A percentile compares a stretch with the other conserved stretches of the same genome.
Evolutionary conservation across 192 early-diverging fungal species (phyloP).

Genomic region (Linnemannia hyalina): DNA sequence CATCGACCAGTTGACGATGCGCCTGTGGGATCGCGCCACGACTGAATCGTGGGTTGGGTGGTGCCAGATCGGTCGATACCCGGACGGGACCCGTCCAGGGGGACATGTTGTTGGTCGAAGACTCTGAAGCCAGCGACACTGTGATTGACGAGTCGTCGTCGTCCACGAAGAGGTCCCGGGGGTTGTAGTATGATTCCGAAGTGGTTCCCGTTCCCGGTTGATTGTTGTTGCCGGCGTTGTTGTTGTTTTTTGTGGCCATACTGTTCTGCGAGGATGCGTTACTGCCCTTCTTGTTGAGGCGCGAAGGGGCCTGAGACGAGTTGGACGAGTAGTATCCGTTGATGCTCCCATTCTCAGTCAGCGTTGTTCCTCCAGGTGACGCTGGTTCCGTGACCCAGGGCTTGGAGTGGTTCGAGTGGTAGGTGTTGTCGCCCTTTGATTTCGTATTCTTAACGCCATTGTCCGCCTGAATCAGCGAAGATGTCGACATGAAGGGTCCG

Average conservation of each 20-base stretch:
- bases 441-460: neutral
- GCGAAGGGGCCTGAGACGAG: constrained; percentile 25
- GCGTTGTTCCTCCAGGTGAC: constrained; percentile 41
- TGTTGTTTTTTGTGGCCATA: neutral
- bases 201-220: neutral
- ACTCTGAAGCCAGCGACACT: constrained; percentile 31
- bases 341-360: constrained; percentile 40
- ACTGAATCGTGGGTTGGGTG: constrained; percentile 49
- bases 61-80: constrained; percentile 34
- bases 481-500: constrained; percentile 51
- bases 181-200: constrained; percentile 37
- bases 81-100: constrained; percentile 40
- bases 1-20: constrained; percentile 43
- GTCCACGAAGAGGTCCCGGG: constrained; percentile 41
- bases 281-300: constrained; percentile 35
- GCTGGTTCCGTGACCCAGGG: constrained; percentile 28
- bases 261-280: constrained; percentile 37
- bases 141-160: constrained; percentile 32
- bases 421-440: neutral
- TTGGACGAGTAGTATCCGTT: constrained; percentile 43
- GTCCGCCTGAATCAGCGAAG: constrained; percentile 38
- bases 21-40: constrained; percentile 44
- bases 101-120: constrained; percentile 18
- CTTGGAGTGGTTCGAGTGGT: constrained; percentile 13
- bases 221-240: neutral